A percentile compares a stretch with the other conserved stretches of the same genome.
phyloP scores from a whole-genome alignment of 1,284 basidiomycete species.

The Ganoderma lingzhi region DNA sequence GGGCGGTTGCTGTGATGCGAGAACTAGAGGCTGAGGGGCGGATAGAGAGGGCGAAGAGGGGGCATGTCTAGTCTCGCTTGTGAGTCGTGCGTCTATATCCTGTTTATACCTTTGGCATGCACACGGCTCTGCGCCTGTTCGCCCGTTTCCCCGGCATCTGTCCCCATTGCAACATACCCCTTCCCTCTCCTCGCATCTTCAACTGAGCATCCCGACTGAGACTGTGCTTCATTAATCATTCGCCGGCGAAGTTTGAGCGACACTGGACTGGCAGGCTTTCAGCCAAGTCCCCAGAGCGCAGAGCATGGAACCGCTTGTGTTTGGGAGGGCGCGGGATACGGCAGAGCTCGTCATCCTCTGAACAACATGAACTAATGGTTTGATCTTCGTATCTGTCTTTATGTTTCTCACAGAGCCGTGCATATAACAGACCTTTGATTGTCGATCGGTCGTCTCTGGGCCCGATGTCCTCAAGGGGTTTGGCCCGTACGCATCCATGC shows the following conservation, averaged over 20 bases:
- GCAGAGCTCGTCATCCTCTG: too few relatives aligned
- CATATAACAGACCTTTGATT: background rate
- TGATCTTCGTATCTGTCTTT: background rate
- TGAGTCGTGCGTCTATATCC: background rate
- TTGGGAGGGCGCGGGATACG: too few relatives aligned
- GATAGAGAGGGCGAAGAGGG: constrained; percentile 51
- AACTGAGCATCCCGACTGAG: background rate
- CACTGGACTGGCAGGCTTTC: too few relatives aligned
- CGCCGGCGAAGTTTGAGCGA: too few relatives aligned
- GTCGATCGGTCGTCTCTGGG: background rate
- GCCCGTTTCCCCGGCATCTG: background rate
- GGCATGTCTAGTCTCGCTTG: constrained; percentile 31
- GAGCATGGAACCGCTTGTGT: background rate
- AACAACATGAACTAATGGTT: background rate
- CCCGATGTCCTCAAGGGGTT: background rate
- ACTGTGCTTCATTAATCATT: background rate
- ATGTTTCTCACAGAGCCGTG: background rate
- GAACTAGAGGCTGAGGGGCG: constrained; percentile 64
- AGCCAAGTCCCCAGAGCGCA: background rate
- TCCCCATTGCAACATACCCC: background rate
- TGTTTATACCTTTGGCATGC: background rate
- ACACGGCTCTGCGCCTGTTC: background rate
- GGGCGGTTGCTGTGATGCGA: constrained; percentile 55
- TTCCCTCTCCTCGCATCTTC: background rate
- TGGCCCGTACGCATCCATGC: background rate